A percentile compares a stretch with the other conserved stretches of the same genome.
phyloP scores from a whole-genome alignment of 2,329 filamentous ascomycete species.

The Trichoderma sp. region DNA sequence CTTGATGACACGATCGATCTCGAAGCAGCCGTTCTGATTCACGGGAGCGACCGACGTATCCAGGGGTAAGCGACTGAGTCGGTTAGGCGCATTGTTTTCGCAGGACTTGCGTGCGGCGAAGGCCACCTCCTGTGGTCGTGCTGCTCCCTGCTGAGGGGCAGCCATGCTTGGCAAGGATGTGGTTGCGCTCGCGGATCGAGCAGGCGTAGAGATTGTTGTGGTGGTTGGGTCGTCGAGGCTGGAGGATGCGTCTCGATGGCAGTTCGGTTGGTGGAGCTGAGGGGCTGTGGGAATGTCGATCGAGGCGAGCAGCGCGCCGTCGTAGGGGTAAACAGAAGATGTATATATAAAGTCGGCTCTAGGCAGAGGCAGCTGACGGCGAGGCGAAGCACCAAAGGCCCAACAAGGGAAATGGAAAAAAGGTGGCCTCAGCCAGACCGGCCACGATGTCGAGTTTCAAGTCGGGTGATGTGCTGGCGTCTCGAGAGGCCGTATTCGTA shows the following conservation, averaged over 20 bases:
- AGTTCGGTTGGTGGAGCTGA: constrained; percentile 25
- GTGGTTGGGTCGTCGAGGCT: background rate
- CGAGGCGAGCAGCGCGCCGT: background rate
- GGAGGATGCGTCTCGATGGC: constrained; percentile 13
- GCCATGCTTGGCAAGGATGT: constrained; percentile 26
- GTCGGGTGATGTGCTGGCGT: constrained; percentile 28
- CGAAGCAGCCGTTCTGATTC: constrained; percentile 93
- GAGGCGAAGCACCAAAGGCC: constrained; percentile 8
- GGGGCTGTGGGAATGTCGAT: constrained; percentile 23
- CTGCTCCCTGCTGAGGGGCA: constrained; percentile 24
- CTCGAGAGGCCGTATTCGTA: constrained; percentile 26
- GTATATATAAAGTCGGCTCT: background rate
- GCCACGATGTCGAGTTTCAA: background rate
- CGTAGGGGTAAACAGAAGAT: background rate
- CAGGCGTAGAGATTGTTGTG: background rate
- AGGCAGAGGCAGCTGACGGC: constrained; percentile 8
- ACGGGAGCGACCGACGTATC: constrained; percentile 50
- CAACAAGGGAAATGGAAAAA: background rate
- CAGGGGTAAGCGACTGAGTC: constrained; percentile 26
- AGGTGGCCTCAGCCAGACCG: constrained; percentile 7
- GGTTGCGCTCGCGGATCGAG: background rate
- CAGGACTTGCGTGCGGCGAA: background rate
- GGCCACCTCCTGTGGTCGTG: constrained; percentile 16
- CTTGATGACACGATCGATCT: constrained; percentile 93
- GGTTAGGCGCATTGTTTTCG: constrained; percentile 23